Conservation (phyloP, 768 basidiomycete species). For the Amanita fuliginea region DNA sequence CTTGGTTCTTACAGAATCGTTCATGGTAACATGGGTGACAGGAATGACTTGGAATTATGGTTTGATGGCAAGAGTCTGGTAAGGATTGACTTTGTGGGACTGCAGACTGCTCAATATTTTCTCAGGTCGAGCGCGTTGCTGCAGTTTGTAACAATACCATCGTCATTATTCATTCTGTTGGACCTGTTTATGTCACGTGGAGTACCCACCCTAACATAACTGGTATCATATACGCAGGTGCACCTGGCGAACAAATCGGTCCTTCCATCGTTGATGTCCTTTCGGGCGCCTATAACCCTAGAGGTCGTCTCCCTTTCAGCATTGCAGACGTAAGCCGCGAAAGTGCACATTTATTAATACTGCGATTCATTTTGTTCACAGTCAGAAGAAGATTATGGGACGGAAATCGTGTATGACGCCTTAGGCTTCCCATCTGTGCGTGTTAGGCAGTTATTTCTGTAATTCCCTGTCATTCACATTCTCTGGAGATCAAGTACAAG, state of each 20-base stretch:
- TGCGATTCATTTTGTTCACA: background rate
- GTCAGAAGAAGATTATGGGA: conserved; percentile 32
- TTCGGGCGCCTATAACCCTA: conserved; percentile 69
- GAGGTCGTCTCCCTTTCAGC: conserved; percentile 60
- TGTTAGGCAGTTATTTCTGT: conserved; percentile 10
- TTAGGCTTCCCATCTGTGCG: conserved; percentile 27
- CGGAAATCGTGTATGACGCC: conserved; percentile 30
- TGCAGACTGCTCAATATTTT: conserved; percentile 13
- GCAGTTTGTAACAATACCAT: conserved; percentile 65
- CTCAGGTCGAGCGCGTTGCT: conserved; percentile 44
- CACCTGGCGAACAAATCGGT: conserved; percentile 66
- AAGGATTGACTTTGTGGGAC: conserved; percentile 9
- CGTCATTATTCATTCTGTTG: conserved; percentile 72
- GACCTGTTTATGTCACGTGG: conserved; percentile 67
- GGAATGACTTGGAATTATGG: conserved; percentile 50
- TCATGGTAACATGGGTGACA: conserved; percentile 51
- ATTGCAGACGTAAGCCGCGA: conserved; percentile 45
- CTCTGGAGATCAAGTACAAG: conserved; percentile 45
- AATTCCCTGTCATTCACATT: background rate
- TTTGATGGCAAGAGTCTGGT: conserved; percentile 39
- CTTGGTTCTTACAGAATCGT: conserved; percentile 48
- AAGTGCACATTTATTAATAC: background rate
- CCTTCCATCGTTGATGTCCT: conserved; percentile 69
- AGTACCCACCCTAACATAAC: conserved; percentile 66
- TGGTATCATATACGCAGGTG: conserved; percentile 46